Evolutionary conservation across 257 asterid species (phyloP), one percentile per base, ranked within the genome.

Genomic region (Ligustrum vulgare): DNA sequence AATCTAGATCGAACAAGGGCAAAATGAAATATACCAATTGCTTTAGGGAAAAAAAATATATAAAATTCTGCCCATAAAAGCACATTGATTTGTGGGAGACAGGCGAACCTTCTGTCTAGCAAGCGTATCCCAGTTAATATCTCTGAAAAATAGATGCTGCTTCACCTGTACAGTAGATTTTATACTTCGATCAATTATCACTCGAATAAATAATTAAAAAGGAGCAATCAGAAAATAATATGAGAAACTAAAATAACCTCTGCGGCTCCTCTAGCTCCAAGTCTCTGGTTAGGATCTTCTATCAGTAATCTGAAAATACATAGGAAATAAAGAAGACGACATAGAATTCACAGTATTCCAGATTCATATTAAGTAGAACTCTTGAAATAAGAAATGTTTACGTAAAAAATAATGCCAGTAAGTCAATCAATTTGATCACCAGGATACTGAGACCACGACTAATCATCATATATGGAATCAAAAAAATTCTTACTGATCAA

Each of bases 91-190:
- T 58, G 66, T 7, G 16, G 31, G 66, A 23, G 66, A 47, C 16
- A 36, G 76, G 51, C 84, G 32, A 75, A 92, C 98, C 99, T 95
- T 95, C 78, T 93, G 99, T 77, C 98, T 86, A 56, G 97, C 99
- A 75, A 95, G 94, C 5, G 99, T 95, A 83, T 95, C 98, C 99
- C 99, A 95, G 86, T 91, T 91, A 79, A 93, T 95, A 85, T 95
- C 94, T 86, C 91, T 82, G 86, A 95, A 95, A 84, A 77, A 95
- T 1, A 93, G 96, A 86, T 93, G 99, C 64, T 87, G 91, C 87
- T 95, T 95, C 86, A 95, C 99, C 99, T 94, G 89, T 81, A 82
- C 23, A 25, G 70, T 41, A 77, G 67, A 22, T 25, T 36, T 70
- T 5, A 54, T 33, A 37, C 25, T 37, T 58, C 1, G 32, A 78